Percentiles rank a stretch among this genome's conserved stretches.
Evolutionary conservation across 2,329 filamentous ascomycete genomes (phyloP).

Genomic region (Rhinocladiella similis): DNA sequence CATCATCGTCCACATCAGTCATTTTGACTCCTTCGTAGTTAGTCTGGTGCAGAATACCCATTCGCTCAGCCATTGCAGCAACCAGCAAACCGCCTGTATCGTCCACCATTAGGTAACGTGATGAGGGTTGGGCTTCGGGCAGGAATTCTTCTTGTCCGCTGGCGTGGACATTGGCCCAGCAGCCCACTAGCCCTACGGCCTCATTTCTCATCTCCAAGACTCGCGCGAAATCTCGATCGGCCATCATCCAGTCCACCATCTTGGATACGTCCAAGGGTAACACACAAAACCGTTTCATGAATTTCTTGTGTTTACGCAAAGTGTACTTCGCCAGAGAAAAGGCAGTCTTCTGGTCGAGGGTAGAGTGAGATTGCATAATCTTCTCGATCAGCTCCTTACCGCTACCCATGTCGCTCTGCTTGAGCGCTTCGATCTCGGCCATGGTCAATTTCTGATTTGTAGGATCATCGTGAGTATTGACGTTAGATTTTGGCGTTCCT

Average conservation of each 20-base stretch:
- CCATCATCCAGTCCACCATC: conserved; percentile 73
- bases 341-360: conserved; percentile 87
- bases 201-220: conserved; percentile 88
- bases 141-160: conserved; percentile 42
- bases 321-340: conserved; percentile 97
- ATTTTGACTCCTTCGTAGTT: conserved; percentile 19
- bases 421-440: conserved; percentile 70
- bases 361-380: conserved; percentile 83
- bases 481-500: conserved; percentile 50
- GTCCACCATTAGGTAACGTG: conserved; percentile 77
- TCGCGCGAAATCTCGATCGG: conserved; percentile 76
- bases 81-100: conserved; percentile 82
- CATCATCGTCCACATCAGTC: conserved; percentile 1
- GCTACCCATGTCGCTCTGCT: conserved; percentile 71
- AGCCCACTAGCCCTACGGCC: conserved; percentile 74
- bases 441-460: conserved; percentile 73
- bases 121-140: conserved; percentile 26
- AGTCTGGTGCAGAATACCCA: conserved; percentile 71
- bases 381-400: conserved; percentile 92
- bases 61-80: conserved; percentile 81
- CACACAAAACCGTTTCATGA: conserved; percentile 81
- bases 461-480: conserved; percentile 62
- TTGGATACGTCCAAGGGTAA: conserved; percentile 78
- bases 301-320: conserved; percentile 89
- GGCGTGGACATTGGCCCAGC: conserved; percentile 82